Conservation (phyloP, 768 basidiomycete genomes). For the Erythrobasidium yunnanense region DNA sequence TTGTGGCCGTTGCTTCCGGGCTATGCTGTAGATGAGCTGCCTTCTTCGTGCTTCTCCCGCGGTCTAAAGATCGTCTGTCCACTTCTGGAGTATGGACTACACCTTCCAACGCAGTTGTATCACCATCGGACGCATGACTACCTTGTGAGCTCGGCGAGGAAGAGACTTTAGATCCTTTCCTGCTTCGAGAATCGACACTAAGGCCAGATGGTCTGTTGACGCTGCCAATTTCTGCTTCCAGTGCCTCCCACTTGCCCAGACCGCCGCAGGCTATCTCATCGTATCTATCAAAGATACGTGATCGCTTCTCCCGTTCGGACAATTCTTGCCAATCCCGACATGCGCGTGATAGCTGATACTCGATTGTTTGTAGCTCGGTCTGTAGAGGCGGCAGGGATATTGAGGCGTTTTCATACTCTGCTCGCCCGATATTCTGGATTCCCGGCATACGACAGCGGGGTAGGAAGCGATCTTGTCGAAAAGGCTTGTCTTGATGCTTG, state of each 20-base stretch:
- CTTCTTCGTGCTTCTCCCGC: too few relatives aligned
- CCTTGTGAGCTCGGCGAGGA: too few relatives aligned
- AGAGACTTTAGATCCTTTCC: too few relatives aligned
- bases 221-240: slow-evolving; percentile 4
- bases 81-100: too few relatives aligned
- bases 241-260: slow-evolving; percentile 1
- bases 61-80: too few relatives aligned
- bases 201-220: too few relatives aligned
- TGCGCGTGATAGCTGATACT: slow-evolving; percentile 42
- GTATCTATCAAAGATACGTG: background rate
- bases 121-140: too few relatives aligned
- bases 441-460: slow-evolving; percentile 95
- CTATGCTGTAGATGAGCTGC: too few relatives aligned
- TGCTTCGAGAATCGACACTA: too few relatives aligned
- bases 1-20: too few relatives aligned
- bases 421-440: slow-evolving; percentile 82
- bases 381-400: slow-evolving; percentile 61
- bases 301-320: slow-evolving; percentile 16
- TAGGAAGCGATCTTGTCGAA: slow-evolving; percentile 58
- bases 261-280: slow-evolving; percentile 17
- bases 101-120: too few relatives aligned
- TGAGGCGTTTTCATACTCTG: slow-evolving; percentile 81
- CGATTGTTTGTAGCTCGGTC: slow-evolving; percentile 41
- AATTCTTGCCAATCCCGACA: slow-evolving; percentile 9
- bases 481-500: slow-evolving; percentile 44